Base-by-base conservation (phyloP, 2,329 filamentous ascomycete genomes). In the Boeremia exigua region DNA sequence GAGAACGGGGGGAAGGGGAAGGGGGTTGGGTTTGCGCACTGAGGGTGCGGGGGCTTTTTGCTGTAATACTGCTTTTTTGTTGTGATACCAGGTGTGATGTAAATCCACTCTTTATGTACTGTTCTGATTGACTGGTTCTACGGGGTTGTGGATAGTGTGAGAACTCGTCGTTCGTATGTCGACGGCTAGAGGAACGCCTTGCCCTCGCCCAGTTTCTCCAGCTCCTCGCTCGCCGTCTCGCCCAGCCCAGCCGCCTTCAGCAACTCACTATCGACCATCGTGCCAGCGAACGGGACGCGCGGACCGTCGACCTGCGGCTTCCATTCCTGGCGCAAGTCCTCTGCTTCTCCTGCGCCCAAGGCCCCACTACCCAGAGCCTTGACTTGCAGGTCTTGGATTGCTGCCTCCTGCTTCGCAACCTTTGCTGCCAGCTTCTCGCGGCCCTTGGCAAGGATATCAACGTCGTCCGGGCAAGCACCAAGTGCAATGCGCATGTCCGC, bases 181-280 rank as follows among this genome's bases (percentile, higher is more conserved):
- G 2, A 23, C n/a, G n/a, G n/a, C n/a, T n/a, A 54, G 8, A 54
- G 4, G 12, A 54, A 54, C 14, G 38, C 38, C 19, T 54, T 54
- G 19, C 51, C 30, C 8, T 53, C 50, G 3, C 53, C 37, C n/a
- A 65, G 23, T 43, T 60, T 62, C 27, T 49, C 50, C 40, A 64
- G 23, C 54, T 66, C 64, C 36, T 60, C 60, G 23, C 62, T 51
- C 9, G 60, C 65, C 33, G 56, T 63, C 17, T 62, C 65, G 4
- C 62, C 37, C 45, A 74, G 39, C 3, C 71, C 73, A 4, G 68
- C 70, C 5, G 59, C 65, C 58, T 63, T 68, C 14, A 73, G 57
- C 37, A 74, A 44, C 40, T 70, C 67, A 23, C 63, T 68, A 37
- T 73, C 70, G 25, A 72, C 66, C 65, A 68, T 63, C 0, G 61